A percentile compares a stretch with the other conserved stretches of the same genome.
Evolutionary conservation across 257 asterid species (phyloP).

Genomic region (Solanum rostratum): DNA sequence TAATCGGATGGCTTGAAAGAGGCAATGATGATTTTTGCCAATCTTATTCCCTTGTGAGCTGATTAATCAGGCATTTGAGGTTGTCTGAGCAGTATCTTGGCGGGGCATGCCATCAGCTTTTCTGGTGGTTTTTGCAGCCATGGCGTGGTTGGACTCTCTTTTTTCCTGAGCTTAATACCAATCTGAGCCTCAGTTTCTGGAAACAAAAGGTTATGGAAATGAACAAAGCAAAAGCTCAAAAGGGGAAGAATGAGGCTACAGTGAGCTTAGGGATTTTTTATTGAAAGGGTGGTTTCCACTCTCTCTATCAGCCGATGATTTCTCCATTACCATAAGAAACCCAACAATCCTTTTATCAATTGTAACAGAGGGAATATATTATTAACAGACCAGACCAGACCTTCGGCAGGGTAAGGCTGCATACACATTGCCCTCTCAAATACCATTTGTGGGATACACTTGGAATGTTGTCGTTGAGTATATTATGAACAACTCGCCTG

Average conservation of each 20-base stretch:
- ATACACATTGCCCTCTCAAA: neutral
- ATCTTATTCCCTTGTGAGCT: neutral
- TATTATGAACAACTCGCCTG: neutral
- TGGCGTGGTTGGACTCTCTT: neutral
- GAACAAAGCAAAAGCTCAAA: neutral
- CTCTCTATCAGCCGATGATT: slow-evolving; percentile 19
- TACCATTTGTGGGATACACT: neutral
- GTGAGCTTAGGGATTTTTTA: neutral
- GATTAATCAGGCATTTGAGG: neutral
- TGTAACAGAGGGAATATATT: neutral
- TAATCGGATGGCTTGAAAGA: neutral
- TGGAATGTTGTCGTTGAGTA: neutral
- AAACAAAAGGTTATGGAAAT: neutral
- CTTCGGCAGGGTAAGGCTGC: neutral
- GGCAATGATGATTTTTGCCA: neutral
- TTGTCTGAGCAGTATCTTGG: slow-evolving; percentile 33
- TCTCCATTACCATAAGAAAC: neutral
- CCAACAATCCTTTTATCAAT: neutral
- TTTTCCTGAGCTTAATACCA: neutral
- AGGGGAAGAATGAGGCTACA: neutral
- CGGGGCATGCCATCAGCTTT: slow-evolving; percentile 20
- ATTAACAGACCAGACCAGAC: neutral
- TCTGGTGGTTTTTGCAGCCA: slow-evolving; percentile 9
- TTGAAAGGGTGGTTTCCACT: slow-evolving; percentile 43
- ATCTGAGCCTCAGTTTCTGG: neutral